phyloP scores from a whole-genome alignment of 2,329 filamentous ascomycete species.

The Chaetomium sp. region DNA sequence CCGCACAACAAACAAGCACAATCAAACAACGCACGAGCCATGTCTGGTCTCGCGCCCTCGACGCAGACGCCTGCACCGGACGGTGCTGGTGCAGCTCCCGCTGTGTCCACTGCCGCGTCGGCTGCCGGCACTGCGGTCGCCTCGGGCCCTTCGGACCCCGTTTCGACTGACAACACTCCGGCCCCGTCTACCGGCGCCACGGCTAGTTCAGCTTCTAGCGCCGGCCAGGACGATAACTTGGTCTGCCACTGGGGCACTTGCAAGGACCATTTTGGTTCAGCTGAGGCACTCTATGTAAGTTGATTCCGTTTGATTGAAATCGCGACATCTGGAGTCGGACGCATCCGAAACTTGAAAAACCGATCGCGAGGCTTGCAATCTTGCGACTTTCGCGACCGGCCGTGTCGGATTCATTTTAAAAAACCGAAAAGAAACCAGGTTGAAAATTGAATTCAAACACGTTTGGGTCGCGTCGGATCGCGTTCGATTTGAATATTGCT shows the following conservation, averaged over 20 bases:
- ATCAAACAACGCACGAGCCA: slow-evolving; percentile 4
- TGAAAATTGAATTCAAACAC: not conserved
- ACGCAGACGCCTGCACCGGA: slow-evolving; percentile 1
- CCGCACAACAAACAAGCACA: not conserved
- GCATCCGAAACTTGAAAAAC: too few relatives aligned
- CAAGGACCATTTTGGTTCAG: slow-evolving; percentile 50
- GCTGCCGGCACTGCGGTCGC: slow-evolving; percentile 9
- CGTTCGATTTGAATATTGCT: too few relatives aligned
- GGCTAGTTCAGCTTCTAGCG: slow-evolving; percentile 17
- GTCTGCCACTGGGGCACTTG: slow-evolving; percentile 56
- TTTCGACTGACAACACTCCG: slow-evolving; percentile 48
- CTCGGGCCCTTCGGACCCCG: slow-evolving; percentile 30
- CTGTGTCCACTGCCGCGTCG: slow-evolving; percentile 26
- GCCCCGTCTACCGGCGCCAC: slow-evolving; percentile 43
- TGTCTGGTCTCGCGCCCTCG: slow-evolving; percentile 4
- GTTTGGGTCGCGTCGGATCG: not conserved
- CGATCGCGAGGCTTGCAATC: too few relatives aligned
- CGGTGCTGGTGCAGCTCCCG: slow-evolving; percentile 18
- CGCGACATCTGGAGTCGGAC: not conserved
- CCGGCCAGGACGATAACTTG: slow-evolving; percentile 44
- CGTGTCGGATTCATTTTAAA: not conserved
- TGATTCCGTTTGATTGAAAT: not conserved
- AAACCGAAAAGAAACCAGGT: not conserved
- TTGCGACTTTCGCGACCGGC: too few relatives aligned
- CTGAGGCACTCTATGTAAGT: slow-evolving; percentile 56